phyloP scores from a whole-genome alignment of 2,329 filamentous ascomycete genomes.

The Fusarium pininemorale region DNA sequence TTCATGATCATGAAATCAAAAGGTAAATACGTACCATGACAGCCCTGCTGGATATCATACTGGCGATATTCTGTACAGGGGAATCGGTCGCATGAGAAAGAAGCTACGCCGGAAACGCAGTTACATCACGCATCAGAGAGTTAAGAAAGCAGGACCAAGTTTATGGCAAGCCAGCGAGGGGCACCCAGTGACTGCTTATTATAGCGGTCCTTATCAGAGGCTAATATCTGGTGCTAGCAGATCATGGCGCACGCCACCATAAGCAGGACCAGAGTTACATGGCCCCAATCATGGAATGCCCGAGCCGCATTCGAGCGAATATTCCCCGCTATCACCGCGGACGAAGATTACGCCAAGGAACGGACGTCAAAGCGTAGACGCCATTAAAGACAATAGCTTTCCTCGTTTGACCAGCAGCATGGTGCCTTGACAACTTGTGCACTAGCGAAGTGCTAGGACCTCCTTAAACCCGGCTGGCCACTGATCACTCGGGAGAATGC shows the following conservation, averaged over 20 bases:
- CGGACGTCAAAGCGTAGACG: not conserved
- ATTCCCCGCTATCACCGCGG: not conserved
- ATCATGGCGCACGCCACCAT: not conserved
- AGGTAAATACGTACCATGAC: no score
- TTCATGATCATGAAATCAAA: no score
- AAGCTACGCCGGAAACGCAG: no score
- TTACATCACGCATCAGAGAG: not conserved
- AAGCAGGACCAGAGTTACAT: not conserved
- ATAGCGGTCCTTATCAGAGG: not conserved
- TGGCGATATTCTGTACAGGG: not conserved
- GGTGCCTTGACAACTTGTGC: not conserved
- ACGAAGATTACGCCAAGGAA: not conserved
- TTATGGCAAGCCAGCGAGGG: not conserved
- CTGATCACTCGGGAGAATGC: not conserved
- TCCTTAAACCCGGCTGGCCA: not conserved
- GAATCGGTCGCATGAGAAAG: not conserved
- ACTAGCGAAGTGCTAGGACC: not conserved
- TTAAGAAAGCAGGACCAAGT: not conserved
- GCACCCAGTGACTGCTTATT: not conserved
- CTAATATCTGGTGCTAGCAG: not conserved
- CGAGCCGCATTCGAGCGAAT: not conserved
- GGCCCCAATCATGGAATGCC: not conserved
- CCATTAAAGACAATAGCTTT: not conserved
- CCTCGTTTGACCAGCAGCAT: no score
- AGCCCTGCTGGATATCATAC: slow-evolving; percentile 5